Conservation (phyloP, 2,329 filamentous ascomycete species). For the Fusarium caatingaense region DNA sequence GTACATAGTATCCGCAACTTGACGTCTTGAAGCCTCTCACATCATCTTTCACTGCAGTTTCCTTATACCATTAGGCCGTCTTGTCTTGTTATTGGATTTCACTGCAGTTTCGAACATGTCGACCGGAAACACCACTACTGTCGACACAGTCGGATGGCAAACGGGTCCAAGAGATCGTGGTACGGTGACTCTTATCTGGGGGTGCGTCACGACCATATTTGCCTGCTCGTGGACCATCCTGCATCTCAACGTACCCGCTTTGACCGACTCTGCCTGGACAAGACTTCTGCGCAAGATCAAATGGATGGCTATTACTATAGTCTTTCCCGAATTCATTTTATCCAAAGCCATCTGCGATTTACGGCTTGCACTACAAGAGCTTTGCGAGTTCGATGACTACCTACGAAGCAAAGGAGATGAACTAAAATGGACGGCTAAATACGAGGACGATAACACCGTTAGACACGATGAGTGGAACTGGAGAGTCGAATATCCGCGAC, state of each 20-base stretch:
- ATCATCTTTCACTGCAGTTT: too few species aligned
- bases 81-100: too few species aligned
- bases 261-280: background rate
- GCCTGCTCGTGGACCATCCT: background rate
- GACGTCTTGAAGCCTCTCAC: too few species aligned
- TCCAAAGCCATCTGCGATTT: background rate
- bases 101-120: too few species aligned
- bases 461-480: background rate
- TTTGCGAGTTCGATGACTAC: fast-evolving
- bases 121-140: fast-evolving
- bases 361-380: fast-evolving
- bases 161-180: fast-evolving
- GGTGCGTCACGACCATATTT: background rate
- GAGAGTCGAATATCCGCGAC: background rate
- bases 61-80: too few species aligned
- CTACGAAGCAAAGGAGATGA: fast-evolving
- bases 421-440: too few species aligned
- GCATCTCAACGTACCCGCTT: background rate
- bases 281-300: fast-evolving
- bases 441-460: too few species aligned
- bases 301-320: background rate
- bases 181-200: background rate
- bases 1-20: too few species aligned
- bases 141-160: background rate
- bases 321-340: background rate